Conservation (phyloP, 1,139 yeast genomes). For the Pichia sp. region DNA sequence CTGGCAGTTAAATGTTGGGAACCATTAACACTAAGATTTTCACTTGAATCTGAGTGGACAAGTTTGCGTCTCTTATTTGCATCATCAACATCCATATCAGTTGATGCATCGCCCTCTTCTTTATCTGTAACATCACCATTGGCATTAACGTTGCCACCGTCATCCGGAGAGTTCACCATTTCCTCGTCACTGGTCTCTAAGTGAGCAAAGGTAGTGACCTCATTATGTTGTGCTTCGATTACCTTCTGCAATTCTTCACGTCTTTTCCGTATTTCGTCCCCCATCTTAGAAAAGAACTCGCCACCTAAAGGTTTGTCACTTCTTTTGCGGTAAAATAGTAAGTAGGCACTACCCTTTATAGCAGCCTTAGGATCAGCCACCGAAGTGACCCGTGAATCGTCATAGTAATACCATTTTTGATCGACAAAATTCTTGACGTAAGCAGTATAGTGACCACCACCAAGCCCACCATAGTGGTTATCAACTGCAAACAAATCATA, state of each 20-base stretch:
- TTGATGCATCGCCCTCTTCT: slow-evolving; percentile 1
- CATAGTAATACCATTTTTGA: slow-evolving; percentile 80
- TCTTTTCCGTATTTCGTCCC: slow-evolving; percentile 15
- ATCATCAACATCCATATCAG: slow-evolving; percentile 8
- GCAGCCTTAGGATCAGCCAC: slow-evolving; percentile 53
- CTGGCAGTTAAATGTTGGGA: no score
- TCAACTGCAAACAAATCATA: slow-evolving; percentile 92
- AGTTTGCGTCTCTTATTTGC: slow-evolving; percentile 12
- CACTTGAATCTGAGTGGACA: no score
- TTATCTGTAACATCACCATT: slow-evolving; percentile 5
- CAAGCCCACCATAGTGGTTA: slow-evolving; percentile 92
- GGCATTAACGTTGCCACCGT: slow-evolving; percentile 5
- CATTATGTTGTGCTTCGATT: slow-evolving; percentile 6
- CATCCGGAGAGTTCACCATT: not conserved
- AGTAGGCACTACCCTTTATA: slow-evolving; percentile 76
- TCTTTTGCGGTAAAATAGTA: slow-evolving; percentile 74
- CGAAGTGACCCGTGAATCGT: slow-evolving; percentile 68
- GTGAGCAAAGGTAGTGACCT: no score
- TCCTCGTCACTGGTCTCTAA: slow-evolving; percentile 10
- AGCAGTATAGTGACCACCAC: slow-evolving; percentile 97
- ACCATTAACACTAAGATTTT: no score
- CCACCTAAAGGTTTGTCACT: slow-evolving; percentile 25
- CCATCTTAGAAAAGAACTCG: slow-evolving; percentile 18
- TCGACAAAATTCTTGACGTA: slow-evolving; percentile 76
- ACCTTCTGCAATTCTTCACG: slow-evolving; percentile 13